Evolutionary conservation across 2,329 filamentous ascomycete species (phyloP), one percentile per base, ranked within the genome.

Genomic region (Aspergillus versicolor): DNA sequence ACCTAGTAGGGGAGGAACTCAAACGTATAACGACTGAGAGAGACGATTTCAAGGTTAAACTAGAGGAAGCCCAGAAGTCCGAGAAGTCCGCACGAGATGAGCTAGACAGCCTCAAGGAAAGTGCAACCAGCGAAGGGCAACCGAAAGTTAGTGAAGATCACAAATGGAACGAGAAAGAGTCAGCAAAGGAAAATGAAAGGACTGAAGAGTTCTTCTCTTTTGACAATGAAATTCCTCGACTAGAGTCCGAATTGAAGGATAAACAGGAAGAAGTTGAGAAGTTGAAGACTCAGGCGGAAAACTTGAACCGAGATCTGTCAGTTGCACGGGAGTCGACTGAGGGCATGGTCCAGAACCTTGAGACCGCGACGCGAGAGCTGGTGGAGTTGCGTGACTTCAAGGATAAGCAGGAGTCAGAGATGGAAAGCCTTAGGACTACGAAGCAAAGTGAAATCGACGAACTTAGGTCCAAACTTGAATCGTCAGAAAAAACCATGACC

Each of bases 1-100:
- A 96, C 67, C 95, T 99, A 90, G 87, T 96, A 3, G 88, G 95
- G 84, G 89, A 96, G 45, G 94, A 99, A 74, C 80, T 97, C 56
- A 97, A 95, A 76, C 83, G 91, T 12, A 86, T 97, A 0, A 89
- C 91, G 0, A 83, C 84, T 3, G 92, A 97, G 69, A 88, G 89
- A 58, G 91, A 96, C 59, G 84, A 86, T 15, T 81, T 89, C 59
- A 93, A 91, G 72, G 89, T 88, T 74, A 91, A 90, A 71, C 77
- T 87, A 2, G 85, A 89, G n/a, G 84, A 88, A 48, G 79, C 83
- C 0, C 84, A 91, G 61, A 84, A 87, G 68, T 83, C 84, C 51
- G 77, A 86, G 1, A 83, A 82, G 50, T 79, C 83, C 13, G 79
- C 88, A 0, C 81, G 83, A 58, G 85, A 88, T 53, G 87, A 94